phyloP scores from a whole-genome alignment of 805 yeast genomes.

The Yamadazyma takamatsuzukensis region DNA sequence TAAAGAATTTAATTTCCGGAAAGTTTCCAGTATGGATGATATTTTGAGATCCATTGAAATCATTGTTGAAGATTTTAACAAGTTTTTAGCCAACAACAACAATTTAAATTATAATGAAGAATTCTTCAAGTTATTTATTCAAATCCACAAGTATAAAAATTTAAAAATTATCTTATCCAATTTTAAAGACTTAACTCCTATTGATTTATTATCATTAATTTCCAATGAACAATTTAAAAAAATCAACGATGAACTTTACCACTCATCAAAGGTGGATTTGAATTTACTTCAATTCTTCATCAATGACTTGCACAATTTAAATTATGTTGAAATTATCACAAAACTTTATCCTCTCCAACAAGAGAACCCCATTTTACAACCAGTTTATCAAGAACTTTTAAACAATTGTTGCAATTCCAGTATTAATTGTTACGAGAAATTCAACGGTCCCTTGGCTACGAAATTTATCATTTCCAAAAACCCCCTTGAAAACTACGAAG shows the following conservation, averaged over 20 bases:
- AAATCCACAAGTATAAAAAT: constrained; percentile 20
- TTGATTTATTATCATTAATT: constrained; percentile 4
- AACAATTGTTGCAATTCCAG: constrained; percentile 12
- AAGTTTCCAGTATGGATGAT: constrained; percentile 10
- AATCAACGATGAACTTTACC: neutral
- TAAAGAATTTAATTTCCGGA: constrained; percentile 18
- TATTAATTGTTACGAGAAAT: constrained; percentile 4
- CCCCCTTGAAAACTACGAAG: constrained; percentile 17
- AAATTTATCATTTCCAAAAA: constrained; percentile 12
- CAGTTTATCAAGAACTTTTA: no score
- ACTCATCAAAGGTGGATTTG: neutral
- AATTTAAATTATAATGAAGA: constrained; percentile 11
- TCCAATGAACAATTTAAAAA: constrained; percentile 3
- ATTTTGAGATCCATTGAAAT: constrained; percentile 15
- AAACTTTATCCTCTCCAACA: constrained; percentile 3
- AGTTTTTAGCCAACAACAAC: constrained; percentile 11
- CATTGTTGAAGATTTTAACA: constrained; percentile 16
- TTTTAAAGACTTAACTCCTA: constrained; percentile 6
- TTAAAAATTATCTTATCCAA: constrained; percentile 17
- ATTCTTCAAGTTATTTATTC: constrained; percentile 19
- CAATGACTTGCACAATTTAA: neutral
- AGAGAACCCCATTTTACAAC: no score
- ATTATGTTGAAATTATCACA: constrained; percentile 5
- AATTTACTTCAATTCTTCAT: constrained; percentile 5
- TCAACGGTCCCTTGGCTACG: constrained; percentile 6